Evolutionary conservation across 768 basidiomycete species (phyloP), one percentile per base, ranked within the genome.

Genomic region (Mycena rebaudengoi): DNA sequence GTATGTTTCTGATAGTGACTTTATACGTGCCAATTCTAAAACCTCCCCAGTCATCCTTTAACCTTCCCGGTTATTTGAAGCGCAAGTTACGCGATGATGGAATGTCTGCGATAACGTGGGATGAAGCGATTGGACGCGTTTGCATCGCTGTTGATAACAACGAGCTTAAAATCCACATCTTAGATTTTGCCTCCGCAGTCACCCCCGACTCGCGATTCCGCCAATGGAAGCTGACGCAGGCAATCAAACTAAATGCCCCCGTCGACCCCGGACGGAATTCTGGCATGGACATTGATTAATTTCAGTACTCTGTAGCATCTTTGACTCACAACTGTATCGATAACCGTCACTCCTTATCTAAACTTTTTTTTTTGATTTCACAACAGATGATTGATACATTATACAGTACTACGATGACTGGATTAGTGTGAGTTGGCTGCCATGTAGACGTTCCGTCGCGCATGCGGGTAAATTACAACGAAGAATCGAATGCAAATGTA

Each of bases 121-220:
- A 91, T 63, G 89, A 91, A 71, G 78, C 81, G 23, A 86, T 85
- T 13, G 89, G 89, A 4, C 79, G 88, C 37, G 78, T 90, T 14
- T 85, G 85, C 66, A 74, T 89, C 7, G 83, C 84, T 44, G 76
- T 79, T 30, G 79, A n/a, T n/a, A n/a, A 78, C 13, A 68, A 80
- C 8, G 81, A 80, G 28, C 55, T 75, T 4, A 62, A 73, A 14
- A 76, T 89, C 41, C 73, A 78, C 30, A 79, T 89, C 32, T 69
- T 85, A 58, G 88, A 89, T 68, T 83, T 85, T 48, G 82, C 82
- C 7, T 60, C 68, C 45, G 66, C 61, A 1, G 64, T 73, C 12
- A 56, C 68, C 13, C 73, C 76, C 32, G 72, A 78, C 58, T 63
- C 62, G 23, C 71, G 75, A 28, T 73, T 73, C 69, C 68, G 68